Conservation (phyloP, 345 rosid species). For the Lenwebbia sp. region DNA sequence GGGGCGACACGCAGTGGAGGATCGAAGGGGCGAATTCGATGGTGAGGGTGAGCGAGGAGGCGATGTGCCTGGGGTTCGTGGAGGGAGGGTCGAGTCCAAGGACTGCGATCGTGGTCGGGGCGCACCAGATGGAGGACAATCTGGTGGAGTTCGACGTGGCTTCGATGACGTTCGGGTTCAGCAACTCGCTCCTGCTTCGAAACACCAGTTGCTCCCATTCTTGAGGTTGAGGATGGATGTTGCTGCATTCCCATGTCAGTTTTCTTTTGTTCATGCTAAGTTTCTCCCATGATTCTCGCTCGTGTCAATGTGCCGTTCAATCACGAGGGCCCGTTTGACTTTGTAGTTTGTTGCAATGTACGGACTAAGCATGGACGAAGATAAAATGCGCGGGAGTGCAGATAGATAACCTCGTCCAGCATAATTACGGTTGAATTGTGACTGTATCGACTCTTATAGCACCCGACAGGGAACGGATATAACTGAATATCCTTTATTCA, state of each 20-base stretch:
- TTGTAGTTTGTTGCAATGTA: background rate
- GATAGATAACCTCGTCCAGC: background rate
- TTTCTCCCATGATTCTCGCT: background rate
- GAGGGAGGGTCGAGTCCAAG: constrained; percentile 16
- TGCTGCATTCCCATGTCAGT: background rate
- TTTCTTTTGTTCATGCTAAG: background rate
- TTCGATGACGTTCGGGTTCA: constrained; percentile 21
- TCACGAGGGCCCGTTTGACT: background rate
- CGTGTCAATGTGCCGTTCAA: background rate
- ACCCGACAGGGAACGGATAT: background rate
- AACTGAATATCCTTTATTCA: background rate
- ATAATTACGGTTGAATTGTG: background rate
- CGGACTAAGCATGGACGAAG: background rate
- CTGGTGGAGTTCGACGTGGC: constrained; percentile 27
- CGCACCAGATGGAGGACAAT: constrained; percentile 24
- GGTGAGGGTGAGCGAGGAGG: constrained; percentile 11
- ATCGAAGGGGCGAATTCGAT: constrained; percentile 30
- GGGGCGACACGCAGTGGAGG: constrained; percentile 10
- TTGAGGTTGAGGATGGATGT: background rate
- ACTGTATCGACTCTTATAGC: background rate
- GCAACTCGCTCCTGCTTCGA: constrained; percentile 15
- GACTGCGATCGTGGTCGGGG: constrained; percentile 24
- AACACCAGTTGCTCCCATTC: constrained; percentile 21
- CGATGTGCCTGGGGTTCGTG: constrained; percentile 15
- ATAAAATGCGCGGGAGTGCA: too few relatives aligned